Evolutionary conservation across 1,284 basidiomycete genomes (phyloP).

Genomic region (Pseudozyma sp.): DNA sequence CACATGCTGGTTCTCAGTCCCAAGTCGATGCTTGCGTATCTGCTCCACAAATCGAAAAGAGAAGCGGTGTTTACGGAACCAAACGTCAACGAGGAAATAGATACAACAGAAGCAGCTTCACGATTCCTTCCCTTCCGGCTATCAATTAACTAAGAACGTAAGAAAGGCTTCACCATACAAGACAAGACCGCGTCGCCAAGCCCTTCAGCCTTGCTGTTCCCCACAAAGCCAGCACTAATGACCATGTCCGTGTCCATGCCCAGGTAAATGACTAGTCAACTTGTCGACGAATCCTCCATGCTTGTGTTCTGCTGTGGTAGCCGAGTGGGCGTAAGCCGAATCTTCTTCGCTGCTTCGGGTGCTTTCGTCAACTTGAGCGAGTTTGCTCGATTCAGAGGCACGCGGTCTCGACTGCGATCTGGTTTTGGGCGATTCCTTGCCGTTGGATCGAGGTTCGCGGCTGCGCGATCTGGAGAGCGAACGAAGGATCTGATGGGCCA

Average conservation of each 20-base stretch:
- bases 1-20: neutral
- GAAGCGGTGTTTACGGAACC: too few species aligned
- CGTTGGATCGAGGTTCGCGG: slow-evolving; percentile 54
- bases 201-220: too few species aligned
- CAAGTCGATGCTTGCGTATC: too few species aligned
- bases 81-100: too few species aligned
- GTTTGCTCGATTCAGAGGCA: slow-evolving; percentile 45
- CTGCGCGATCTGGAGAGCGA: slow-evolving; percentile 64
- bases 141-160: too few species aligned
- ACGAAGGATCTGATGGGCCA: slow-evolving; percentile 35
- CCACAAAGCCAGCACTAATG: too few species aligned
- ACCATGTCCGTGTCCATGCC: neutral
- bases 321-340: slow-evolving; percentile 16
- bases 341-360: slow-evolving; percentile 44
- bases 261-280: slow-evolving; percentile 41
- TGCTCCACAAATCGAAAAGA: too few species aligned
- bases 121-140: too few species aligned
- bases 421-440: slow-evolving; percentile 46
- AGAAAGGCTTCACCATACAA: too few species aligned
- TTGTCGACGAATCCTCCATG: slow-evolving; percentile 24
- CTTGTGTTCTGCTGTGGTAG: neutral
- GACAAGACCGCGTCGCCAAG: too few species aligned
- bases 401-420: slow-evolving; percentile 37
- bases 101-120: too few species aligned
- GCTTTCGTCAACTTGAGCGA: slow-evolving; percentile 56